phyloP scores from a whole-genome alignment of 176 grass and related monocot species.

The Miscanthus lutarioriparius region DNA sequence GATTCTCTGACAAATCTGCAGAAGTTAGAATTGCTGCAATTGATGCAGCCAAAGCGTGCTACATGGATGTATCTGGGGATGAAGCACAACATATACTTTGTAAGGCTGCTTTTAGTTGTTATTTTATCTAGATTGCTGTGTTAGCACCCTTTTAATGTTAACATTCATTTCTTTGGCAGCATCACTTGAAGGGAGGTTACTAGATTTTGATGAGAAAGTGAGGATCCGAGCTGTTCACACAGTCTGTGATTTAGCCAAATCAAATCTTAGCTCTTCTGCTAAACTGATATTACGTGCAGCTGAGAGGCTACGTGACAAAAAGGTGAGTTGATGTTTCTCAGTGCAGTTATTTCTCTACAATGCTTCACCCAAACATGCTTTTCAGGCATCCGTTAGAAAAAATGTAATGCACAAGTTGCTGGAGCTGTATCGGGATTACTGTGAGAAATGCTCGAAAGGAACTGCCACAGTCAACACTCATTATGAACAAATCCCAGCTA shows the following conservation, averaged over 20 bases:
- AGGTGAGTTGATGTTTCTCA: constrained; percentile 50
- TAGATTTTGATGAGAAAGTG: constrained; percentile 97
- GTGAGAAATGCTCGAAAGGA: constrained; percentile 79
- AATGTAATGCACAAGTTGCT: constrained; percentile 77
- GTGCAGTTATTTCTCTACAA: constrained; percentile 10
- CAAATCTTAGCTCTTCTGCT: constrained; percentile 68
- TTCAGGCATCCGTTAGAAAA: constrained; percentile 90
- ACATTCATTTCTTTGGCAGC: constrained; percentile 47
- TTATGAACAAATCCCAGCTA: constrained; percentile 91
- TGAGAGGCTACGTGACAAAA: constrained; percentile 85
- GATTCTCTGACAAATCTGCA: constrained; percentile 81
- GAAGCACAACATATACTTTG: constrained; percentile 68
- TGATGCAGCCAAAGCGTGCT: constrained; percentile 71
- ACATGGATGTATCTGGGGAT: constrained; percentile 53
- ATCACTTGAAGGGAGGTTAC: constrained; percentile 73
- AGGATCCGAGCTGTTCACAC: constrained; percentile 78
- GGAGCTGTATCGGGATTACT: constrained; percentile 79
- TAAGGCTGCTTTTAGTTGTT: constrained; percentile 41
- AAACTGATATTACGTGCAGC: constrained; percentile 59
- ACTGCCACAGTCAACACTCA: constrained; percentile 43
- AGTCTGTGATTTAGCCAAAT: constrained; percentile 87
- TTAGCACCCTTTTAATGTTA: constrained; percentile 32
- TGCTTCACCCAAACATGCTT: constrained; percentile 31
- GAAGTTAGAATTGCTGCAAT: constrained; percentile 92
- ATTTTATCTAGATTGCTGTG: constrained; percentile 26